Percentiles rank a stretch among this genome's conserved stretches.
Evolutionary conservation across 2,329 filamentous ascomycete genomes (phyloP).

Genomic region (Sarocladium brachiariae): DNA sequence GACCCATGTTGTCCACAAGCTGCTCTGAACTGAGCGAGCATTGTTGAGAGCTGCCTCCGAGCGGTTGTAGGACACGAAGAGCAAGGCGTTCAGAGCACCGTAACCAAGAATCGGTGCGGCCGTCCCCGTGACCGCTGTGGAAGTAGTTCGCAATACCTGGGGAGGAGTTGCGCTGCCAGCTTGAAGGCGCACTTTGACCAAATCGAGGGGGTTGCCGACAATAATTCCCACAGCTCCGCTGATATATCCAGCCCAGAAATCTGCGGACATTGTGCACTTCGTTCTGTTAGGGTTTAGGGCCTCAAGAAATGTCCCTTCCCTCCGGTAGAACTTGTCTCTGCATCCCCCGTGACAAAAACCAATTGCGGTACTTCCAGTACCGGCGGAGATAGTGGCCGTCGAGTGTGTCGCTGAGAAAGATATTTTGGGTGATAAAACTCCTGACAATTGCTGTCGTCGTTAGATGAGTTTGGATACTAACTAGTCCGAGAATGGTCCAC

Average conservation of each 20-base stretch:
- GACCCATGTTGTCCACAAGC: slow-evolving; percentile 63
- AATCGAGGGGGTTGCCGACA: slow-evolving; percentile 79
- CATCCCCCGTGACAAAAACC: no score
- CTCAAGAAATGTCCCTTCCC: not conserved
- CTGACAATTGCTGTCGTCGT: no score
- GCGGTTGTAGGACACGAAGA: slow-evolving; percentile 88
- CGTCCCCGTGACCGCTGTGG: slow-evolving; percentile 53
- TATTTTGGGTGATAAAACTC: no score
- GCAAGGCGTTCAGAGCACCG: slow-evolving; percentile 81
- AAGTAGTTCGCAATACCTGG: slow-evolving; percentile 15
- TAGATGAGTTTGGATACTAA: no score
- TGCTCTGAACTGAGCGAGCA: slow-evolving; percentile 28
- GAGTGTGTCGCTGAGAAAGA: no score
- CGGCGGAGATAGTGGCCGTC: no score
- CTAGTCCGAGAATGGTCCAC: no score
- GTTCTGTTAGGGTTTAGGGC: not conserved
- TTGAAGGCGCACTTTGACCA: slow-evolving; percentile 62
- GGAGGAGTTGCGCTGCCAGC: slow-evolving; percentile 35
- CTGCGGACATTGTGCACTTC: slow-evolving; percentile 59
- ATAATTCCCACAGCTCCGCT: slow-evolving; percentile 81
- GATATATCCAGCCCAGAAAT: slow-evolving; percentile 91
- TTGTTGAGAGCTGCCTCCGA: slow-evolving; percentile 57
- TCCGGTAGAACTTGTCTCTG: not conserved
- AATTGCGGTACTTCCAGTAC: no score
- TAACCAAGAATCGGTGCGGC: slow-evolving; percentile 85